A percentile compares a stretch with the other conserved stretches of the same genome.
phyloP scores from a whole-genome alignment of 345 rosid species.

The Combretum micranthum region DNA sequence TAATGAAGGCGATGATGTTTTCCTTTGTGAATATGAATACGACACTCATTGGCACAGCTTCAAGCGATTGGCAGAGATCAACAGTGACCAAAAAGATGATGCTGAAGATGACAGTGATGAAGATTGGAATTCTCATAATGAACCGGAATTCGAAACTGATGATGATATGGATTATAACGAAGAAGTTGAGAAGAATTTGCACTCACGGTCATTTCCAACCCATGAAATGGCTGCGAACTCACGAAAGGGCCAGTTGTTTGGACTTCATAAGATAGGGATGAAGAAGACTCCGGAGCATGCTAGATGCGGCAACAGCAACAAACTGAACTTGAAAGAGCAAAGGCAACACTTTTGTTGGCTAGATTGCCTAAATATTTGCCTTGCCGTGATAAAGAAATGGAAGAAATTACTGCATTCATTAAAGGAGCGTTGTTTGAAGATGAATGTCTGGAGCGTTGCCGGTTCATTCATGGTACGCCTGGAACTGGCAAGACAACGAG shows the following conservation, averaged over 20 bases:
- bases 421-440: slow-evolving; percentile 79
- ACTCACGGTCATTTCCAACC: slow-evolving; percentile 23
- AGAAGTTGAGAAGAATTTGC: slow-evolving; percentile 29
- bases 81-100: slow-evolving; percentile 44
- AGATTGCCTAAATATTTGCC: slow-evolving; percentile 80
- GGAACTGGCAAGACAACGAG: slow-evolving; percentile 98
- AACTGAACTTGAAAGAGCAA: slow-evolving; percentile 85
- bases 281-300: slow-evolving; percentile 87
- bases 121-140: slow-evolving; percentile 57
- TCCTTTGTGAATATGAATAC: slow-evolving; percentile 86
- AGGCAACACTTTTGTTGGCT: slow-evolving; percentile 72
- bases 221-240: slow-evolving; percentile 71
- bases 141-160: slow-evolving; percentile 42
- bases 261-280: slow-evolving; percentile 75
- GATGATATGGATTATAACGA: slow-evolving; percentile 55
- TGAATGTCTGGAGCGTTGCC: slow-evolving; percentile 89
- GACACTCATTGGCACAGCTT: slow-evolving; percentile 85
- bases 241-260: slow-evolving; percentile 64
- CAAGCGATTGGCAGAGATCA: slow-evolving; percentile 73
- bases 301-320: slow-evolving; percentile 74
- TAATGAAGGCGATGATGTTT: slow-evolving; percentile 81
- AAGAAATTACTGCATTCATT: slow-evolving; percentile 69
- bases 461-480: slow-evolving; percentile 93
- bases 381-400: slow-evolving; percentile 88
- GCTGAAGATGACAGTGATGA: slow-evolving; percentile 59